phyloP scores from a whole-genome alignment of 106 monocot species.

The Dendrobium huoshanense region DNA sequence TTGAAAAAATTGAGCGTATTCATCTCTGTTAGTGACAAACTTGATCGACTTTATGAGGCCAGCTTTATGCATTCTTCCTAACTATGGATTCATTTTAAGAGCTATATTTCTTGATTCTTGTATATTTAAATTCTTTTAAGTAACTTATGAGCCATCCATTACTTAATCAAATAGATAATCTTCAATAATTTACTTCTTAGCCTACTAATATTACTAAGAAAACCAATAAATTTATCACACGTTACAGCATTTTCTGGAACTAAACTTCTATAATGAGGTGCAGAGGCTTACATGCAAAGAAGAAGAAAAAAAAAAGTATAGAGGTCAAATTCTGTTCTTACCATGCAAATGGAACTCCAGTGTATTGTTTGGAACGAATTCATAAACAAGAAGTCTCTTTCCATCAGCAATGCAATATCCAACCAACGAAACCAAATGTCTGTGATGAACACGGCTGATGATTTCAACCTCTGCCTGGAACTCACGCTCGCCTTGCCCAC shows the following conservation, averaged over 20 bases:
- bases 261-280: background rate
- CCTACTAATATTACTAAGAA: no score
- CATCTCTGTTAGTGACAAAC: background rate
- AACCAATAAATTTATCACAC: background rate
- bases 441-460: slow-evolving; percentile 65
- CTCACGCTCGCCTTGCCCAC: slow-evolving; percentile 59
- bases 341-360: slow-evolving; percentile 64
- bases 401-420: slow-evolving; percentile 66
- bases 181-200: background rate
- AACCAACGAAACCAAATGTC: slow-evolving; percentile 65
- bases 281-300: background rate
- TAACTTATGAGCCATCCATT: background rate
- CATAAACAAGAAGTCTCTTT: slow-evolving; percentile 67
- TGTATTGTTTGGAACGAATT: slow-evolving; percentile 57
- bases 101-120: background rate
- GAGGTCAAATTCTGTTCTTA: slow-evolving; percentile 11
- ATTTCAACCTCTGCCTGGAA: slow-evolving; percentile 63
- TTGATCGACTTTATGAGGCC: background rate
- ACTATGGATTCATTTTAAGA: background rate
- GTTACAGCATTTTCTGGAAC: background rate
- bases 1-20: background rate
- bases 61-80: background rate
- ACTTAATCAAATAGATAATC: background rate
- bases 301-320: background rate
- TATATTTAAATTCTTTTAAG: background rate